Evolutionary conservation across 371 early-diverging fungal species (phyloP), one percentile per base, ranked within the genome.

Genomic region (Funneliformis caledonium): DNA sequence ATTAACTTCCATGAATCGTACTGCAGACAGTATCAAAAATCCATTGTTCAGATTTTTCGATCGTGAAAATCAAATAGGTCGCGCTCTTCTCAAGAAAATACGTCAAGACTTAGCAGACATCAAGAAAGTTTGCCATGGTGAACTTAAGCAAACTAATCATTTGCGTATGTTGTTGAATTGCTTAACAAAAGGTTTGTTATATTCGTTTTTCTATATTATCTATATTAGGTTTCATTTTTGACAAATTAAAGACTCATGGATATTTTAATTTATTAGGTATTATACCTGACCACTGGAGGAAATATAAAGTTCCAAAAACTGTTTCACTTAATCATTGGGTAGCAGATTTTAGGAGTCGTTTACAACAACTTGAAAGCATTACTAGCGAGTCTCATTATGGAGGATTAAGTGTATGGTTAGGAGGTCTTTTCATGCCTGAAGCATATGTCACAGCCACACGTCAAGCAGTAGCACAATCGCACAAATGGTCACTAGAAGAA

Each of bases 371-470:
- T 11, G 85, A 86, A 33, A 68, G 48, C 0, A 84, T 95, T 37
- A 87, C 91, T 0, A 83, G 87, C 22, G 87, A 83, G 31, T 80
- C 70, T 7, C 78, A 80, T 0, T 86, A 88, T 80, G 86, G 86
- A 31, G 47, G 81, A 31, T 76, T 86, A 6, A 85, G 86, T 68
- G 88, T 97, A 19, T 95, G 96, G 94, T 83, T 97, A 42, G 98
- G 98, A 50, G 96, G 96, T 1, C 83, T 97, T 37, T 93, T 97
- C 86, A 92, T 91, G 67, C 97, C 98, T 37, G 96, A 97, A 85
- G 97, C 97, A 3, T 97, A 92, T 81, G 87, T 97, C 22, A 97
- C 97, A 0, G 97, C 97, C 22, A 94, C 97, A 12, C 89, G 97
- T 73, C 98, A 97, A 84, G 89, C 92, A 8, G 94, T 91, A 1